phyloP scores from a whole-genome alignment of 2,329 filamentous ascomycete species.

The Rasamsonia emersonii region DNA sequence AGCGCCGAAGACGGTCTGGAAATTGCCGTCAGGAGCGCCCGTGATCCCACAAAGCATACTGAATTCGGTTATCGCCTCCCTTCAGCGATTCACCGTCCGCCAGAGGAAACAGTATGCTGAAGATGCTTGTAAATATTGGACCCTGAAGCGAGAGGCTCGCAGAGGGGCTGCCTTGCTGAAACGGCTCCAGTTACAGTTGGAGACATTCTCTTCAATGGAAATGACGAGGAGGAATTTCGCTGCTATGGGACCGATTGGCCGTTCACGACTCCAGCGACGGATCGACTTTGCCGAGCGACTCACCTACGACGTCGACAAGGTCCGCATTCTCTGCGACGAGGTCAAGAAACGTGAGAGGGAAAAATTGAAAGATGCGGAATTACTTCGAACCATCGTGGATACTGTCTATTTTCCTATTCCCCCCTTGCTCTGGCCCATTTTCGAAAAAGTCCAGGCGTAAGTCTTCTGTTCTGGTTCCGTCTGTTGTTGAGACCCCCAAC shows the following conservation, averaged over 20 bases:
- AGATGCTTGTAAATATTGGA: constrained; percentile 96
- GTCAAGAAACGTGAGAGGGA: constrained; percentile 67
- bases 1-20: constrained; percentile 67
- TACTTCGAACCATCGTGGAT: constrained; percentile 73
- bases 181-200: constrained; percentile 85
- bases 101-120: constrained; percentile 89
- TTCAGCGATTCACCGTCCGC: constrained; percentile 72
- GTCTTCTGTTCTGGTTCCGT: constrained; percentile 29
- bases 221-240: constrained; percentile 90
- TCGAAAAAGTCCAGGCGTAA: constrained; percentile 75
- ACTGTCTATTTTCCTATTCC: constrained; percentile 85
- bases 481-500: constrained; percentile 11
- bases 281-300: constrained; percentile 75
- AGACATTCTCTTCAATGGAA: constrained; percentile 96
- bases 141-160: constrained; percentile 85
- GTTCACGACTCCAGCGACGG: constrained; percentile 65
- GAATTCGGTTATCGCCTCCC: constrained; percentile 72
- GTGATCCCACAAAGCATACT: constrained; percentile 86
- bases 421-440: constrained; percentile 64
- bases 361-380: constrained; percentile 67
- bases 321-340: constrained; percentile 61
- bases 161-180: constrained; percentile 87
- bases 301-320: constrained; percentile 60
- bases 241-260: constrained; percentile 82
- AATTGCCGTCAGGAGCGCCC: constrained; percentile 85